phyloP scores from a whole-genome alignment of 2,329 filamentous ascomycete genomes.

The Epichloe aotearoae region DNA sequence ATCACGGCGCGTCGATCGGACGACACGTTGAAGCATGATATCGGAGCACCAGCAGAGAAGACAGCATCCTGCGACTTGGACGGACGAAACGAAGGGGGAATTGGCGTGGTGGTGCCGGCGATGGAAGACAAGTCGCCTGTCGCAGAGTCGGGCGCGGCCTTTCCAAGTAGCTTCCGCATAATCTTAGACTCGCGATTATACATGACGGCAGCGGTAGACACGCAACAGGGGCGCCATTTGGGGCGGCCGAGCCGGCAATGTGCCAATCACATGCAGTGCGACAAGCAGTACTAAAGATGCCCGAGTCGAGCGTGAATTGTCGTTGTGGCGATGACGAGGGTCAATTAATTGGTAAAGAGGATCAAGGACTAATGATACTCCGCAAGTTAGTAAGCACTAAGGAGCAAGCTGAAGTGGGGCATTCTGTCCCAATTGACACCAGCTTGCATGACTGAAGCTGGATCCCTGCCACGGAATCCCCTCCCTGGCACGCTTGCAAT shows the following conservation, averaged over 20 bases:
- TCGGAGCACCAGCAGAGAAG: conserved; percentile 37
- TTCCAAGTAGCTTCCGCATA: conserved; percentile 48
- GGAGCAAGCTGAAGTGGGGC: not conserved
- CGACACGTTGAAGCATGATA: conserved; percentile 44
- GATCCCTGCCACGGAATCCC: too few species aligned
- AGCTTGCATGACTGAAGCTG: not conserved
- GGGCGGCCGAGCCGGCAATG: conserved; percentile 2
- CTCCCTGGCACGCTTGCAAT: too few species aligned
- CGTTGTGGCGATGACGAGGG: not conserved
- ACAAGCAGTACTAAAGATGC: not conserved
- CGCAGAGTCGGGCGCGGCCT: conserved; percentile 33
- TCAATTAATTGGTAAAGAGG: too few species aligned
- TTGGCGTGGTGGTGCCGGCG: conserved; percentile 30
- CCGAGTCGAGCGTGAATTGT: not conserved
- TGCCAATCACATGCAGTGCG: not conserved
- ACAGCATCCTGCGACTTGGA: conserved; percentile 41
- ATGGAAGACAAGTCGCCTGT: conserved; percentile 30
- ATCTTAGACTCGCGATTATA: conserved; percentile 42
- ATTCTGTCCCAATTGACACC: not conserved
- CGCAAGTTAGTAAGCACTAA: not conserved
- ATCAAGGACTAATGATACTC: too few species aligned
- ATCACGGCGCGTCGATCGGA: conserved; percentile 42
- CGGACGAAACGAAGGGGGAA: conserved; percentile 32
- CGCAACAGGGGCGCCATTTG: conserved; percentile 21
- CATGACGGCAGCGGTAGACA: conserved; percentile 23